Evolutionary conservation across 306 rosid genomes (phyloP).

Genomic region (Mimosa pudica): DNA sequence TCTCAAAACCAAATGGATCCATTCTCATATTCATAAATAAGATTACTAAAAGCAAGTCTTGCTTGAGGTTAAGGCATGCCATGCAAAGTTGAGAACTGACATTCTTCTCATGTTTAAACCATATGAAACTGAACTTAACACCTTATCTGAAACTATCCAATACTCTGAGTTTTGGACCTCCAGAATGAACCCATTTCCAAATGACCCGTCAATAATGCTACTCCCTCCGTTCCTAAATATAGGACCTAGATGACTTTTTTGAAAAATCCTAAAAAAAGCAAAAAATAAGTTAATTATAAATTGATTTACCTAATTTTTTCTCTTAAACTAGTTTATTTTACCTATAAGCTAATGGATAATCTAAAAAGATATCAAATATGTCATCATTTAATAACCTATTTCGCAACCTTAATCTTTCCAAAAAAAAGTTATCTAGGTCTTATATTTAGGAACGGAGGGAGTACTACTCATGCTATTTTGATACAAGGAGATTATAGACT

Average conservation of each 20-base stretch:
- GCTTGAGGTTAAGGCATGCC: constrained; percentile 12
- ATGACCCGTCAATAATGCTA: background rate
- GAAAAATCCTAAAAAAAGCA: no score
- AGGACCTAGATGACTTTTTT: no score
- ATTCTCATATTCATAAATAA: background rate
- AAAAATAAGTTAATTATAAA: no score
- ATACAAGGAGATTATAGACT: background rate
- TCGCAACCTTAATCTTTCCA: no score
- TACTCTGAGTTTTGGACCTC: background rate
- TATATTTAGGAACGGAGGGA: no score
- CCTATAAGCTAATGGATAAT: no score
- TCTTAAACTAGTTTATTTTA: no score
- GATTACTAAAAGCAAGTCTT: constrained; percentile 4
- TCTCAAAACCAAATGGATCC: background rate
- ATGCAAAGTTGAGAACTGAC: background rate
- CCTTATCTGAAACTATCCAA: background rate
- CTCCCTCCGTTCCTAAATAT: no score
- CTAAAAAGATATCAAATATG: no score
- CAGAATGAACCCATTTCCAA: background rate
- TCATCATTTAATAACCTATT: no score
- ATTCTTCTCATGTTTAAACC: background rate
- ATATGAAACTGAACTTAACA: background rate
- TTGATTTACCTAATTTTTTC: no score
- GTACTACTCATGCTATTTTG: background rate
- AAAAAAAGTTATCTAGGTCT: no score